Conservation (phyloP, 1,139 yeast species). For the Kluyveromyces sp. region DNA sequence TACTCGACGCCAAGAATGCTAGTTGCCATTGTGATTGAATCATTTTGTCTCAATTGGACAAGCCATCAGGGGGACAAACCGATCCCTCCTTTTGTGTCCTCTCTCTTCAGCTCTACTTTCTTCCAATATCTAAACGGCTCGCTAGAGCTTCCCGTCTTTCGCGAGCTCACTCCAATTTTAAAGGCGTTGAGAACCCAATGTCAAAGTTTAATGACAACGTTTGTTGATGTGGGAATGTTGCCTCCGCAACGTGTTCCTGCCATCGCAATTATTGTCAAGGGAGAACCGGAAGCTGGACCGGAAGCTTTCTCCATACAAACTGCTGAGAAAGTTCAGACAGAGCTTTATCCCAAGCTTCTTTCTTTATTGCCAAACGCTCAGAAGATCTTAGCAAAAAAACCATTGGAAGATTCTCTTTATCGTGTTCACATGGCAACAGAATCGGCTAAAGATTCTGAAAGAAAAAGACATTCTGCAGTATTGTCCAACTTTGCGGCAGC, state of each 20-base stretch:
- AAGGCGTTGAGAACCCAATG: constrained; percentile 85
- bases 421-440: constrained; percentile 60
- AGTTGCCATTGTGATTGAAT: constrained; percentile 63
- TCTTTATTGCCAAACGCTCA: constrained; percentile 62
- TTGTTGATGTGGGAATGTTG: constrained; percentile 68
- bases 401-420: constrained; percentile 73
- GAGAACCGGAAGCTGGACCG: constrained; percentile 92
- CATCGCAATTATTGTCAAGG: constrained; percentile 84
- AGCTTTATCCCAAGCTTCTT: constrained; percentile 59
- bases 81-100: constrained; percentile 27
- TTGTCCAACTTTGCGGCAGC: constrained; percentile 75
- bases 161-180: constrained; percentile 82
- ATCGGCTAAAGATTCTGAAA: constrained; percentile 54
- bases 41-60: constrained; percentile 46
- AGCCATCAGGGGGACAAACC: constrained; percentile 12
- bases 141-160: constrained; percentile 47
- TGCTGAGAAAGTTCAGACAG: constrained; percentile 65
- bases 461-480: constrained; percentile 54
- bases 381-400: constrained; percentile 64
- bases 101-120: constrained; percentile 35
- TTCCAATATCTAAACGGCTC: constrained; percentile 42
- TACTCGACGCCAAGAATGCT: constrained; percentile 79
- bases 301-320: constrained; percentile 78
- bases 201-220: constrained; percentile 70
- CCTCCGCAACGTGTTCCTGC: constrained; percentile 74